Evolutionary conservation across 768 basidiomycete genomes (phyloP).

Genomic region (Kwoniella bestiolae): DNA sequence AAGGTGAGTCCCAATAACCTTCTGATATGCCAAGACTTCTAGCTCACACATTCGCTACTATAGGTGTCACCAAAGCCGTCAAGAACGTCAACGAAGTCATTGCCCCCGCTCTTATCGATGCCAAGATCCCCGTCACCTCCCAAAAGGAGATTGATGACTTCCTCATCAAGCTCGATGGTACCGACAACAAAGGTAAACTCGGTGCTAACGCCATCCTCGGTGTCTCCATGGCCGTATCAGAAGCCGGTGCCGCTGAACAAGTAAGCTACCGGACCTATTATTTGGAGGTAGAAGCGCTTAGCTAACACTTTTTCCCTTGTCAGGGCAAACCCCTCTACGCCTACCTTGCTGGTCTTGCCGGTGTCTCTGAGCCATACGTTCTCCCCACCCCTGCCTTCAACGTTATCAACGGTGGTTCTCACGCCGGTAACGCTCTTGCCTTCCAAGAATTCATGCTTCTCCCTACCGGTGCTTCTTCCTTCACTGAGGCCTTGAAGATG

Average conservation of each 20-base stretch:
- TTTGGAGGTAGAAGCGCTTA: background rate
- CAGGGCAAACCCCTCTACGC: conserved; percentile 90
- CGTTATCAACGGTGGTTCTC: conserved; percentile 99
- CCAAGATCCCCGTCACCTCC: conserved; percentile 77
- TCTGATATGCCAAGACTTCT: conserved; percentile 10
- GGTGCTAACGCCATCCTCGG: conserved; percentile 99
- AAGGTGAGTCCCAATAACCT: conserved; percentile 68
- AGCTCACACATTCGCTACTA: background rate
- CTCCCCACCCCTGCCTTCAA: conserved; percentile 95
- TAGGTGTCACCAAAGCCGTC: conserved; percentile 93
- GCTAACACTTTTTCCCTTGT: too few relatives aligned
- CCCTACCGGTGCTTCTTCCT: conserved; percentile 86
- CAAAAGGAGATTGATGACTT: conserved; percentile 98
- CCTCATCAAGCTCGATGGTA: conserved; percentile 96
- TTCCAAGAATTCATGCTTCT: conserved; percentile 99
- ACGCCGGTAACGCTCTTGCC: conserved; percentile 98
- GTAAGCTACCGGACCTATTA: conserved; percentile 39
- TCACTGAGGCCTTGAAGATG: conserved; percentile 96
- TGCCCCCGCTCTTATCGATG: conserved; percentile 83
- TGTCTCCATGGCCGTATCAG: conserved; percentile 91
- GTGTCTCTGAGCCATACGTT: conserved; percentile 89
- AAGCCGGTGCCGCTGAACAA: conserved; percentile 93
- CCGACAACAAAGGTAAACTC: conserved; percentile 97
- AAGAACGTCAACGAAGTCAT: conserved; percentile 90
- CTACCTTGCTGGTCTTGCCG: conserved; percentile 94